Conservation (phyloP, 2,329 filamentous ascomycete genomes). For the Elsinoe australis region DNA sequence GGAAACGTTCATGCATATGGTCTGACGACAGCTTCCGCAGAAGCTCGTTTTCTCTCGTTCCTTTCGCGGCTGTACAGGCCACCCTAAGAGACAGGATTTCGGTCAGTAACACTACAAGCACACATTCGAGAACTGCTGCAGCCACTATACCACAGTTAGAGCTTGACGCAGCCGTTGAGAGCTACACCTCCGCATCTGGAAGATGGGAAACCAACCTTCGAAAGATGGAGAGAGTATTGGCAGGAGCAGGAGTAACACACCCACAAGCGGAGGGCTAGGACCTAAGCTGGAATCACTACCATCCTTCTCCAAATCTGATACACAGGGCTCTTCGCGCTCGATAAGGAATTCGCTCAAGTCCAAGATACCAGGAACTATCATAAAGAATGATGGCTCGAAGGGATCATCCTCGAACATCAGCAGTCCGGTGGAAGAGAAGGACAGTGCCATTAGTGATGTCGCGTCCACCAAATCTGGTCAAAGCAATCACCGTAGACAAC, state of each 20-base stretch:
- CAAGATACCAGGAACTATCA: conserved; percentile 71
- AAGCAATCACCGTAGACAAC: conserved; percentile 38
- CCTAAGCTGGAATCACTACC: conserved; percentile 75
- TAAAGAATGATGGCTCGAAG: conserved; percentile 67
- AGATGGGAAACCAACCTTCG: conserved; percentile 71
- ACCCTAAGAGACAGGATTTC: conserved; percentile 34
- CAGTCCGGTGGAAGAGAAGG: conserved; percentile 38
- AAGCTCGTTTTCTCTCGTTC: conserved; percentile 39
- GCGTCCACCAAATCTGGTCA: conserved; percentile 65
- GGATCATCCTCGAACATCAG: conserved; percentile 57
- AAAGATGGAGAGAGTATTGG: conserved; percentile 41
- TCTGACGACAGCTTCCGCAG: conserved; percentile 30
- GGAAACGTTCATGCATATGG: conserved; percentile 25
- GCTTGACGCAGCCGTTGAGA: no score
- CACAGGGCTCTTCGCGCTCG: conserved; percentile 82
- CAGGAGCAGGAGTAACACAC: conserved; percentile 31
- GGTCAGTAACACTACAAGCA: no score
- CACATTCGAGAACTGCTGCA: no score
- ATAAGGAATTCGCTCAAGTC: conserved; percentile 73
- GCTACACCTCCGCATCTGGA: conserved; percentile 19
- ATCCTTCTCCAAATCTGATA: conserved; percentile 86
- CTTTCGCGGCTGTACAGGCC: conserved; percentile 40
- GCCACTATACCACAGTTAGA: no score
- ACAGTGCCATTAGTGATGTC: conserved; percentile 53
- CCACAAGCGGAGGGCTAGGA: conserved; percentile 40